Base-by-base conservation (phyloP, 768 basidiomycete species). In the Amanita thiersii region DNA sequence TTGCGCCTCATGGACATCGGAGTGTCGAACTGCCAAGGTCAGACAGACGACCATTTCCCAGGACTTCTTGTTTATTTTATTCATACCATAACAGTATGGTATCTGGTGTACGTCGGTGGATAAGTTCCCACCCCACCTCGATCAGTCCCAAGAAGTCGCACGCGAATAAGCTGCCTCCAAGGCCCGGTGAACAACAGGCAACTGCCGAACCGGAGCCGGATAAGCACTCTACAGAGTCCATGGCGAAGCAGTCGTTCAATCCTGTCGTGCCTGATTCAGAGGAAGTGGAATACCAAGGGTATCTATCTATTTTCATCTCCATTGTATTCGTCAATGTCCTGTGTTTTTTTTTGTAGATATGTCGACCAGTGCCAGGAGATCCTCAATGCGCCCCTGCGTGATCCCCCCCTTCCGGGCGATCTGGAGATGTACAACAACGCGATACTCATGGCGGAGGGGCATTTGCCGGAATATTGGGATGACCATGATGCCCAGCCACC, bases 101-200 rank as follows among this genome's bases (percentile, higher is more conserved):
- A 45, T 81, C 82, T 47, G 86, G 86, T 19, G 81, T 89, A 7
- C 71, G 82, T 20, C 72, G 78, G 12, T 88, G 84, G 85, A 87
- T 89, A 40, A 69, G 77, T 7, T 68, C 81, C 1, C 69, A 72
- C 32, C 64, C 70, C 1, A 51, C 66, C 1, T 48, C 70, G 2
- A 65, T 53, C 19, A 56, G 65, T 43, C 8, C 40, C n/a, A 42
- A 34, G n/a, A 73, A 68, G 47, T 66, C 61, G 47, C 55, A 50
- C 39, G 60, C 53, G 38, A 61, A 59, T 23, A 70, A 72, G 25
- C 46, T 62, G 26, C 40, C 53, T 6, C 43, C 61, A 3, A 60
- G 61, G n/a, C 52, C 62, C 7, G 68, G 68, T 46, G 48, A 54
- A 10, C 64, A 59, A 50, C 61, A 61, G 44, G 50, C 51, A 46